Conservation (phyloP, 2,329 filamentous ascomycete genomes). For the Aspergillaceae sp. region DNA sequence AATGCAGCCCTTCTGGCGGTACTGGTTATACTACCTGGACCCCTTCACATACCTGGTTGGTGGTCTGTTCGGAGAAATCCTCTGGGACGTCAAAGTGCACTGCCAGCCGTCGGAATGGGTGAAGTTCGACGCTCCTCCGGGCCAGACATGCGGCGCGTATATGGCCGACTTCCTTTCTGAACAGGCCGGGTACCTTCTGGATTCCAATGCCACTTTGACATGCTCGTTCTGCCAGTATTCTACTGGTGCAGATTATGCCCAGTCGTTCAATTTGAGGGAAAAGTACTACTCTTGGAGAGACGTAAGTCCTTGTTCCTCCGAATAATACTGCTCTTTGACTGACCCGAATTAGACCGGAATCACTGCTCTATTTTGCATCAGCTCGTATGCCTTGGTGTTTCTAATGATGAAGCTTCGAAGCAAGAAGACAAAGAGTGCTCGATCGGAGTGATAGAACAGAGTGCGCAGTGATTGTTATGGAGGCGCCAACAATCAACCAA, state of each 20-base stretch:
- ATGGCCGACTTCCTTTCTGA: slow-evolving; percentile 24
- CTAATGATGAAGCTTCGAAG: slow-evolving; percentile 43
- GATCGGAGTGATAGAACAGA: slow-evolving; percentile 18
- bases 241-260: slow-evolving; percentile 26
- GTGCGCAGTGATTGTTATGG: background rate
- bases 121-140: slow-evolving; percentile 18
- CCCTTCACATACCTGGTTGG: slow-evolving; percentile 38
- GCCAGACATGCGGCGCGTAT: slow-evolving; percentile 27
- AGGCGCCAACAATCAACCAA: background rate
- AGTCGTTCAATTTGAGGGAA: slow-evolving; percentile 24
- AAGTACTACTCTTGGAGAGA: slow-evolving; percentile 32
- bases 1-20: slow-evolving; percentile 35
- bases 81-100: slow-evolving; percentile 33
- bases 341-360: slow-evolving; percentile 26
- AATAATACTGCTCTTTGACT: slow-evolving; percentile 1
- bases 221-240: slow-evolving; percentile 27
- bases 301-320: slow-evolving; percentile 13
- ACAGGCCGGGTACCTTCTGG: slow-evolving; percentile 22
- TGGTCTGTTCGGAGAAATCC: slow-evolving; percentile 28
- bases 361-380: slow-evolving; percentile 37
- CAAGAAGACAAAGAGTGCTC: slow-evolving; percentile 40
- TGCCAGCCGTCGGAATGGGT: slow-evolving; percentile 27
- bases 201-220: slow-evolving; percentile 17
- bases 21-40: slow-evolving; percentile 39
- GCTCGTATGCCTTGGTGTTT: slow-evolving; percentile 38